phyloP scores from a whole-genome alignment of 495 filamentous ascomycete species.

The Zalerion maritima region DNA sequence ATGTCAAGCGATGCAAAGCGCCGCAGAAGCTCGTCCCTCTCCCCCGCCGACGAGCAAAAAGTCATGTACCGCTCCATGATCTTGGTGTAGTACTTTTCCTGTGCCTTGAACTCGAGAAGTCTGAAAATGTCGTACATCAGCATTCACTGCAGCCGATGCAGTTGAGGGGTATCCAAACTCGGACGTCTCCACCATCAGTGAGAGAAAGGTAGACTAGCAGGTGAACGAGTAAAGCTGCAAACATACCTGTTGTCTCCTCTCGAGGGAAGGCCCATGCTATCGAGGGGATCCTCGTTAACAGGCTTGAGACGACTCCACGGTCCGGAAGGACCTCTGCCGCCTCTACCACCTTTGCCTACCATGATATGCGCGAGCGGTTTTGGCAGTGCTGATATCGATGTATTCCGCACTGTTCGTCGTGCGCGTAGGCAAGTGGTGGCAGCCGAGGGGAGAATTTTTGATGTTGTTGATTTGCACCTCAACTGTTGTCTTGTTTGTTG shows the following conservation, averaged over 20 bases:
- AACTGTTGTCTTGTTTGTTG: too few species aligned
- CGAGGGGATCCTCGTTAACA: constrained; percentile 53
- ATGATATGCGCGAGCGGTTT: too few species aligned
- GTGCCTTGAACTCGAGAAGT: constrained; percentile 56
- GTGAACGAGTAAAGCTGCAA: background rate
- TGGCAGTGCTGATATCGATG: too few species aligned
- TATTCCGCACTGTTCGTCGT: too few species aligned
- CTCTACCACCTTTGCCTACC: constrained; percentile 19
- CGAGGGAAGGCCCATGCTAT: constrained; percentile 66
- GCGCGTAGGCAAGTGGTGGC: constrained; percentile 21
- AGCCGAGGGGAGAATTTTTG: constrained; percentile 8
- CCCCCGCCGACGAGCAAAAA: constrained; percentile 58
- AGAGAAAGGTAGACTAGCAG: background rate
- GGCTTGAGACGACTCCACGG: constrained; percentile 60
- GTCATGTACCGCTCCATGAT: constrained; percentile 76
- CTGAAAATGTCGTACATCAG: constrained; percentile 25
- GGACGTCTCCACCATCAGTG: background rate
- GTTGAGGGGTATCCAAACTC: background rate
- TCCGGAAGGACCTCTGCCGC: constrained; percentile 33
- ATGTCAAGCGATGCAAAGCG: constrained; percentile 55
- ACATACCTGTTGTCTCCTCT: constrained; percentile 68
- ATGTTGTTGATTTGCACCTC: too few species aligned
- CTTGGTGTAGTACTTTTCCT: constrained; percentile 72
- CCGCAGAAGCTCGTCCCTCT: constrained; percentile 52
- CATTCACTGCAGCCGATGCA: background rate